Evolutionary conservation across 2,329 filamentous ascomycete species (phyloP).

Genomic region (Ceratocystis lukuohia): DNA sequence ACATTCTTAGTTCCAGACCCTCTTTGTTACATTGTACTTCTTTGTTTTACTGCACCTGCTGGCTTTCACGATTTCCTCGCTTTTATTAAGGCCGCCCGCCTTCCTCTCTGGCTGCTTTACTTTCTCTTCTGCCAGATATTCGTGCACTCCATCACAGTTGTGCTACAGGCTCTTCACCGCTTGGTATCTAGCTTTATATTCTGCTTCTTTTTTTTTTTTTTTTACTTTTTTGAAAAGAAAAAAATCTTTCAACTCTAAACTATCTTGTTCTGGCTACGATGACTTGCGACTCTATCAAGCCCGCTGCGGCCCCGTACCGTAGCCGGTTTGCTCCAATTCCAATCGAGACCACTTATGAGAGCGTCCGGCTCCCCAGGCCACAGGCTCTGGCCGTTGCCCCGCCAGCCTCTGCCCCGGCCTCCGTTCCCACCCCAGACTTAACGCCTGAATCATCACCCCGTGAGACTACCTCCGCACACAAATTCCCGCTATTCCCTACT

Average conservation of each 20-base stretch:
- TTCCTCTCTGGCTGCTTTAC: not conserved
- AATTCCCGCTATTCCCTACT: not conserved
- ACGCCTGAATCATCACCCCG: conserved; percentile 42
- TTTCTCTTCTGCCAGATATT: not conserved
- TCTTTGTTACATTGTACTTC: not conserved
- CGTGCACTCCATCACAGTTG: not conserved
- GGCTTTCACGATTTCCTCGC: not conserved
- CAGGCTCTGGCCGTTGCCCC: not conserved
- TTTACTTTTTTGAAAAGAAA: no score
- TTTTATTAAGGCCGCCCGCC: not conserved
- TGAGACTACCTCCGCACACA: not conserved
- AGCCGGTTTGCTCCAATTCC: conserved; percentile 55
- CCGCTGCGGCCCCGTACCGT: conserved; percentile 26
- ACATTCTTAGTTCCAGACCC: not conserved
- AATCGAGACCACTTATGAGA: conserved; percentile 57
- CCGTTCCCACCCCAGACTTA: conserved; percentile 43
- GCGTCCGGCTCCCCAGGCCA: conserved; percentile 32
- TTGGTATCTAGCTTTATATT: not conserved
- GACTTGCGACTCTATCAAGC: conserved; percentile 5
- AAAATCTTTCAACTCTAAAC: not conserved
- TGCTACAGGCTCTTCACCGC: not conserved
- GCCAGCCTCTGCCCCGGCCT: conserved; percentile 11
- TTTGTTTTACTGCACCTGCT: not conserved
- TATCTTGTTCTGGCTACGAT: conserved; percentile 16
- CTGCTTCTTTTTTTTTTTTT: no score